Evolutionary conservation across 139 green algal genomes (phyloP).

Genomic region (Chlorella vulgaris): DNA sequence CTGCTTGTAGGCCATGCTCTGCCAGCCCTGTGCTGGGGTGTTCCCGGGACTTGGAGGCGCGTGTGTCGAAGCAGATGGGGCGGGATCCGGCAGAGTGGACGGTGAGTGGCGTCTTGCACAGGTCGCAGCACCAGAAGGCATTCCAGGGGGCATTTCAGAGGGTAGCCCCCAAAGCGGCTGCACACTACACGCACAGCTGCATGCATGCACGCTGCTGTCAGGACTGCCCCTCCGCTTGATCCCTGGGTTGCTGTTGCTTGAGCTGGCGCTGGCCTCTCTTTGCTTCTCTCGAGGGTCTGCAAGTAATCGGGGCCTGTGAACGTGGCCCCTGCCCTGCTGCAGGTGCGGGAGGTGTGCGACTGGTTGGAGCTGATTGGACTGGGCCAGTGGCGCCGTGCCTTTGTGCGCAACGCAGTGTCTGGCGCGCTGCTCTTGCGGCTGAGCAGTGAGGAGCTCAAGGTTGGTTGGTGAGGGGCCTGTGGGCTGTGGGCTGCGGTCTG

Average conservation of each 20-base stretch:
- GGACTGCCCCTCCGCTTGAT: too few relatives aligned
- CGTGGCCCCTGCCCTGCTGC: too few relatives aligned
- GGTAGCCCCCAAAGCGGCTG: too few relatives aligned
- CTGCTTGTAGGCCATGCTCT: neutral
- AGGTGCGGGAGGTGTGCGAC: slow-evolving; percentile 61
- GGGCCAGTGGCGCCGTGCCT: slow-evolving; percentile 73
- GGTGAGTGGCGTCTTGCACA: neutral
- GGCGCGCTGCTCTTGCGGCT: slow-evolving; percentile 66
- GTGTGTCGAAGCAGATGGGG: neutral
- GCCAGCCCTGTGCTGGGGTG: neutral
- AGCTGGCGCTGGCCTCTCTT: neutral
- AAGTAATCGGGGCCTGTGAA: neutral
- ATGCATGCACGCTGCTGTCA: too few relatives aligned
- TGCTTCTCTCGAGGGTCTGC: neutral
- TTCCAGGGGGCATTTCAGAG: too few relatives aligned
- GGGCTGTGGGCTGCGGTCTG: too few relatives aligned
- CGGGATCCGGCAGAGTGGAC: slow-evolving; percentile 21
- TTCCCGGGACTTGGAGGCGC: neutral
- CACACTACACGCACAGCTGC: too few relatives aligned
- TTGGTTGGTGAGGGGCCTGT: neutral
- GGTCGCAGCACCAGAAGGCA: neutral
- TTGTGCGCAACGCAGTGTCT: slow-evolving; percentile 70
- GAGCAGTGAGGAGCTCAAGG: slow-evolving; percentile 61
- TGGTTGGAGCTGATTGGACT: slow-evolving; percentile 75
- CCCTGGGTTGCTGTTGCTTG: neutral